phyloP scores from a whole-genome alignment of 768 basidiomycete genomes.

The Tricholoma flavovirens region DNA sequence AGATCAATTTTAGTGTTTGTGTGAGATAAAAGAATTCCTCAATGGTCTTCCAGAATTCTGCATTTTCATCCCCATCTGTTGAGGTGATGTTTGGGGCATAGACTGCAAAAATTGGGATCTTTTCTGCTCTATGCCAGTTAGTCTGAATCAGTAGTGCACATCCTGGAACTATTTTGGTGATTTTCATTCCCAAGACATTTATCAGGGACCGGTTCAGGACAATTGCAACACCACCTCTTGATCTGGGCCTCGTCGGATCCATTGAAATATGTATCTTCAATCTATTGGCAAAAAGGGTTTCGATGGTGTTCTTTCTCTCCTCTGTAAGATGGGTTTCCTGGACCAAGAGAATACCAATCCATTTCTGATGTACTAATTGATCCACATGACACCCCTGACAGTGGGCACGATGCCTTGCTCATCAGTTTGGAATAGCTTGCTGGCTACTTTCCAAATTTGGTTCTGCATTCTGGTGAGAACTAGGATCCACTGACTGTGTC shows the following conservation, averaged over 20 bases:
- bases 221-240: slow-evolving; percentile 26
- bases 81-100: slow-evolving; percentile 29
- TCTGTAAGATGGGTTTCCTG: slow-evolving; percentile 28
- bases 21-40: slow-evolving; percentile 6
- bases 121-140: slow-evolving; percentile 13
- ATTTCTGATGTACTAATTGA: slow-evolving; percentile 18
- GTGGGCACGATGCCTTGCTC: no score
- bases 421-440: no score
- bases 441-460: no score
- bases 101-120: slow-evolving; percentile 23
- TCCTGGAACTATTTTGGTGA: slow-evolving; percentile 18
- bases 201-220: slow-evolving; percentile 26
- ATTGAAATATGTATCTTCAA: slow-evolving; percentile 16
- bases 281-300: slow-evolving; percentile 1
- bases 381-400: no score
- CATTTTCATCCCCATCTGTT: slow-evolving; percentile 14
- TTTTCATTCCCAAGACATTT: slow-evolving; percentile 8
- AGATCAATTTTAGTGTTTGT: slow-evolving; percentile 21
- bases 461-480: no score
- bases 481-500: no score
- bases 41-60: slow-evolving; percentile 4
- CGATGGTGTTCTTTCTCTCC: slow-evolving; percentile 3
- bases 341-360: slow-evolving; percentile 22
- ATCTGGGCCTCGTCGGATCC: slow-evolving; percentile 13
- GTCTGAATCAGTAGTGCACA: slow-evolving; percentile 17